A percentile compares a stretch with the other conserved stretches of the same genome.
Conservation (phyloP, 345 rosid genomes). For the Bretschneidera sinensis region DNA sequence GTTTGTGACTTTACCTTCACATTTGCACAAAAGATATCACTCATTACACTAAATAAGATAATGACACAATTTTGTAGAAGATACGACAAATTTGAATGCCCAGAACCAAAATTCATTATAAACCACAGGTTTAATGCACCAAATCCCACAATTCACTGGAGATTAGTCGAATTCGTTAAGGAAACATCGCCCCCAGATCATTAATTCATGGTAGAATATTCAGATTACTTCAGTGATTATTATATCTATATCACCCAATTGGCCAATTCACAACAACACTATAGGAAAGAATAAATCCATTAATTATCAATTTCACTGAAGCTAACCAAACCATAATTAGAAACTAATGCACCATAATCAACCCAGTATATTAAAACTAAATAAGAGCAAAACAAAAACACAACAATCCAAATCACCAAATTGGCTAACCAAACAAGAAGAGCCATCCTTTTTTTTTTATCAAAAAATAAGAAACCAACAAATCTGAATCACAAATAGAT, state of each 20-base stretch:
- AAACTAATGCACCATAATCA: no score
- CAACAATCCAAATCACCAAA: no score
- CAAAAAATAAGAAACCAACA: background rate
- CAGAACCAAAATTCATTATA: slow-evolving; percentile 15
- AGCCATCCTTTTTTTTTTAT: background rate
- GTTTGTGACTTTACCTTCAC: slow-evolving; percentile 58
- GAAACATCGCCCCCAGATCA: background rate
- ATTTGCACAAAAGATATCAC: slow-evolving; percentile 17
- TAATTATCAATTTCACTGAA: no score
- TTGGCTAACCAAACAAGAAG: slow-evolving; percentile 8
- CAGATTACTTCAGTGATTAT: background rate
- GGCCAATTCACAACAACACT: no score
- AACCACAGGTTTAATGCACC: no score
- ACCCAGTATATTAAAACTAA: no score
- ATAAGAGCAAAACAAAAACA: no score
- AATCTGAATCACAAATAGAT: slow-evolving; percentile 6
- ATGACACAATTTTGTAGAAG: background rate
- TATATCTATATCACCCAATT: background rate
- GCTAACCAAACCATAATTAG: no score
- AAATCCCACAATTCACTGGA: slow-evolving; percentile 6
- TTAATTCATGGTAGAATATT: background rate
- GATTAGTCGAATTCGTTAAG: background rate
- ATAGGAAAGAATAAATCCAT: no score
- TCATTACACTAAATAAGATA: slow-evolving; percentile 13
- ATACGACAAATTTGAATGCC: no score